Conservation (phyloP, 768 basidiomycete species). For the Agrocybe chaxingu region DNA sequence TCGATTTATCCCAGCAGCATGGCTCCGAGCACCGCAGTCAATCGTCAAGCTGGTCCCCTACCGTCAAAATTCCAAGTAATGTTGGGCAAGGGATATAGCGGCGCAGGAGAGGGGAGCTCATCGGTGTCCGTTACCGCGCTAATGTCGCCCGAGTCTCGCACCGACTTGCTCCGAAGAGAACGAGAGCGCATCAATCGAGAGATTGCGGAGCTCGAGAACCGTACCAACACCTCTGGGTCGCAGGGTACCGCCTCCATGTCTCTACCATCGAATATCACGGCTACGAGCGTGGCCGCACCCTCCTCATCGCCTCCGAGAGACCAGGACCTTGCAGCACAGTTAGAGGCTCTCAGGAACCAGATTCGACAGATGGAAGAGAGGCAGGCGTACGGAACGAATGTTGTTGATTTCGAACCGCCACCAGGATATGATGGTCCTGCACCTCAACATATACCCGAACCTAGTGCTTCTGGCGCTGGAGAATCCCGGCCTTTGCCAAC, state of each 20-base stretch:
- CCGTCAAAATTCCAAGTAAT: not conserved
- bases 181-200: constrained; percentile 1
- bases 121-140: not conserved
- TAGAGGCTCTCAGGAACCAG: not conserved
- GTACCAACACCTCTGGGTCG: not conserved
- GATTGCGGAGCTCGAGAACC: not conserved
- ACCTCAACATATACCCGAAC: no score
- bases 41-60: not conserved
- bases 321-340: not conserved
- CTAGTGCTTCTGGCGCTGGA: no score
- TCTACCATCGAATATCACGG: not conserved
- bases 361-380: not conserved
- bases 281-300: not conserved
- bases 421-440: constrained; percentile 1
- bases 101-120: not conserved
- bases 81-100: not conserved
- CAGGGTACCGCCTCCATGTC: not conserved
- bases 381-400: not conserved
- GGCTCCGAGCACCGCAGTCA: not conserved
- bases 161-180: not conserved
- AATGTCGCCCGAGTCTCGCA: not conserved
- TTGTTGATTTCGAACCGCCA: not conserved
- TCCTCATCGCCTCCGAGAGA: not conserved
- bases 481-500: no score
- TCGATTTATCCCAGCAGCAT: not conserved